Conservation (phyloP, 140 eudicot species). For the Bidens hawaiensis region DNA sequence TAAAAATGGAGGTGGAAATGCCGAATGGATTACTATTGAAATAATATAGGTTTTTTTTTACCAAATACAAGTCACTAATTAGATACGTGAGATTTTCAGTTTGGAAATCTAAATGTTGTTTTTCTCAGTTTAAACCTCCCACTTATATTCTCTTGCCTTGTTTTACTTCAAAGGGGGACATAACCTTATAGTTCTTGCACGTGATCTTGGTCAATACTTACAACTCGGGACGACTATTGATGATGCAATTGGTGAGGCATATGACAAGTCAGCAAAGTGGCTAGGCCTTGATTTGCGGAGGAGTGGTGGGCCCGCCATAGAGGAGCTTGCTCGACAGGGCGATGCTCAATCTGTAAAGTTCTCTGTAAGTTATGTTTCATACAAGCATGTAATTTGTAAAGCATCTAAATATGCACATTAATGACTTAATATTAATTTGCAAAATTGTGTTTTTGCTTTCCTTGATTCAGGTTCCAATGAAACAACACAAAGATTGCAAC, state of each 20-base stretch:
- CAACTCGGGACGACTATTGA: slow-evolving; percentile 97
- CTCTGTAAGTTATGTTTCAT: slow-evolving; percentile 37
- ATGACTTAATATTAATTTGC: neutral
- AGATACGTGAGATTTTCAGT: neutral
- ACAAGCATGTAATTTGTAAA: no score
- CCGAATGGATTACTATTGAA: neutral
- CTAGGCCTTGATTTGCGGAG: slow-evolving; percentile 91
- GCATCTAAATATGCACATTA: neutral
- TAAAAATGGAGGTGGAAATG: neutral
- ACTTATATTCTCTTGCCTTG: neutral
- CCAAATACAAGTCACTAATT: neutral
- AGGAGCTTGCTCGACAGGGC: slow-evolving; percentile 89
- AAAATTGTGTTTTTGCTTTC: neutral
- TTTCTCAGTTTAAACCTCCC: no score
- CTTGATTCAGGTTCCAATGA: slow-evolving; percentile 78
- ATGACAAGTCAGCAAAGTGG: slow-evolving; percentile 96
- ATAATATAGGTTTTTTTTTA: neutral
- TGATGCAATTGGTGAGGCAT: slow-evolving; percentile 98
- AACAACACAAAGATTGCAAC: slow-evolving; percentile 95
- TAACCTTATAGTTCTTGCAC: slow-evolving; percentile 85
- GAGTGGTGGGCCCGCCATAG: slow-evolving; percentile 96
- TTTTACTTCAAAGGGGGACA: slow-evolving; percentile 75
- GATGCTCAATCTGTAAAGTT: slow-evolving; percentile 69
- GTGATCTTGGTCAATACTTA: slow-evolving; percentile 84
- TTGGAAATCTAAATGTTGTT: neutral